Conservation (phyloP, 2,329 filamentous ascomycete genomes). For the Colletotrichum horii region DNA sequence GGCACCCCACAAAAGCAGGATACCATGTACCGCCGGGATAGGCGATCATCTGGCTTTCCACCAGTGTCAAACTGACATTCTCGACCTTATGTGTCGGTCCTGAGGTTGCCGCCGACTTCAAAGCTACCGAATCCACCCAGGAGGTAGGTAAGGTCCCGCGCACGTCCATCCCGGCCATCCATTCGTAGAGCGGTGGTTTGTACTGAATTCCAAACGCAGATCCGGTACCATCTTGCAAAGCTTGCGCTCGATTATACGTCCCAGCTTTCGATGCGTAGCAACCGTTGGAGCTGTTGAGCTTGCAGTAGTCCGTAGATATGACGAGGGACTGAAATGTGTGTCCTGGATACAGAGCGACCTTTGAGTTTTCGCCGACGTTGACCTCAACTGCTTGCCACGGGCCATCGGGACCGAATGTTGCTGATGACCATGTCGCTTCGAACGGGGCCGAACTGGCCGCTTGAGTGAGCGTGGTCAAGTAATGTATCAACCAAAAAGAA, state of each 20-base stretch:
- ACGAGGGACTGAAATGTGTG: slow-evolving; percentile 30
- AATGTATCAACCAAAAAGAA: neutral
- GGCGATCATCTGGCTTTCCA: slow-evolving; percentile 28
- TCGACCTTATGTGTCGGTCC: slow-evolving; percentile 14
- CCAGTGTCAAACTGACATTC: slow-evolving; percentile 30
- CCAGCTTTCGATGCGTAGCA: slow-evolving; percentile 30
- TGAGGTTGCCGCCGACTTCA: neutral
- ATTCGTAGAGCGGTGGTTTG: slow-evolving; percentile 9
- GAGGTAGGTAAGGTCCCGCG: neutral
- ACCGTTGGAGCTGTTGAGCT: slow-evolving; percentile 25
- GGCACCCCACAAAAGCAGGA: slow-evolving; percentile 34
- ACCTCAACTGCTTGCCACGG: slow-evolving; percentile 37
- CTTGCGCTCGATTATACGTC: slow-evolving; percentile 27
- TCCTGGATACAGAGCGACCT: slow-evolving; percentile 33
- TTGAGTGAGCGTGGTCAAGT: neutral
- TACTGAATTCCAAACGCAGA: neutral
- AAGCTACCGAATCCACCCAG: neutral
- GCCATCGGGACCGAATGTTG: slow-evolving; percentile 36
- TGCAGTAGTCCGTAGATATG: slow-evolving; percentile 32
- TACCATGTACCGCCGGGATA: slow-evolving; percentile 34
- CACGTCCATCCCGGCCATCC: slow-evolving; percentile 30
- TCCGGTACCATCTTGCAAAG: neutral
- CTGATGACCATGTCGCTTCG: slow-evolving; percentile 30
- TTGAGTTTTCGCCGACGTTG: slow-evolving; percentile 25
- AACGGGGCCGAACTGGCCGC: slow-evolving; percentile 15